Evolutionary conservation across 1,139 yeast species (phyloP).

Genomic region (Hemisphaericaspora xylofermentans): DNA sequence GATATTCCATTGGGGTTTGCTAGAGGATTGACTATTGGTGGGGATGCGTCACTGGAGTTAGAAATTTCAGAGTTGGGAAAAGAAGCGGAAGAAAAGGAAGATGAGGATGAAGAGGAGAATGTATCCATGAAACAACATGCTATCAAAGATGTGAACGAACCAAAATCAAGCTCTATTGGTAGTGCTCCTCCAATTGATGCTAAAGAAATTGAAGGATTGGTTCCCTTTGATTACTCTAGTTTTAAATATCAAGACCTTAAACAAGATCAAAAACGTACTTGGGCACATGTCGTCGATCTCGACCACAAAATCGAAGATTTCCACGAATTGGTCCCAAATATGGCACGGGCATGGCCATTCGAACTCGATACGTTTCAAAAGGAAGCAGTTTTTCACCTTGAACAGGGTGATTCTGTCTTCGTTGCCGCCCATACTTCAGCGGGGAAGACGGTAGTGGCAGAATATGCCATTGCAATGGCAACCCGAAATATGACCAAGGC

Average conservation of each 20-base stretch:
- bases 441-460: slow-evolving; percentile 91
- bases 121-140: slow-evolving; percentile 5
- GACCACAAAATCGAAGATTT: slow-evolving; percentile 83
- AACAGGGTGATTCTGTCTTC: slow-evolving; percentile 95
- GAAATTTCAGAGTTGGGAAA: slow-evolving; percentile 17
- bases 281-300: slow-evolving; percentile 96
- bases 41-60: slow-evolving; percentile 5
- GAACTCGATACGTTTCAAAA: slow-evolving; percentile 93
- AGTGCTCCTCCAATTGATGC: slow-evolving; percentile 27
- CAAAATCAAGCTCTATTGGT: slow-evolving; percentile 2
- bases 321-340: slow-evolving; percentile 82
- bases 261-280: slow-evolving; percentile 49
- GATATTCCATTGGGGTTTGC: slow-evolving; percentile 81
- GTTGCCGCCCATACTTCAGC: slow-evolving; percentile 98
- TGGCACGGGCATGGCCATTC: slow-evolving; percentile 93
- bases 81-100: slow-evolving; percentile 24
- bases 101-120: slow-evolving; percentile 13
- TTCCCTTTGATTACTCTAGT: slow-evolving; percentile 59
- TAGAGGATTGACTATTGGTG: slow-evolving; percentile 56
- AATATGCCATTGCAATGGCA: slow-evolving; percentile 93
- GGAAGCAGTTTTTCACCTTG: slow-evolving; percentile 94
- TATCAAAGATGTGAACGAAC: slow-evolving; percentile 1
- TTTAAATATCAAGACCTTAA: slow-evolving; percentile 28
- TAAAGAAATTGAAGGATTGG: slow-evolving; percentile 65
- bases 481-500: slow-evolving; percentile 87